Evolutionary conservation across 345 rosid species (phyloP).

Genomic region (Sisymbrium altissimum): DNA sequence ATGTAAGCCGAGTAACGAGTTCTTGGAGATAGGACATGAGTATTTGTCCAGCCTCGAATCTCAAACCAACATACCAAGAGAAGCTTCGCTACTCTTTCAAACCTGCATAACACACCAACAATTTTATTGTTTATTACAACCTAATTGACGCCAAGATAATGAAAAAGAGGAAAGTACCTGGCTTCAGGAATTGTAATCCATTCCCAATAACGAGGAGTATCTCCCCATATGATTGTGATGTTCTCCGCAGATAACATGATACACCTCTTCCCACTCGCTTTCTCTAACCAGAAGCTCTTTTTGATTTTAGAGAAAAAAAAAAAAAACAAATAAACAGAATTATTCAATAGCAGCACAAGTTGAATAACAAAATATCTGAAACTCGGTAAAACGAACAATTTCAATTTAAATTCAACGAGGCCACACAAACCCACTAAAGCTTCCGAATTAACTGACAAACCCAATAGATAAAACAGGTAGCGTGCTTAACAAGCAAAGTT

Average conservation of each 20-base stretch:
- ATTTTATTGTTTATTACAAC: not conserved
- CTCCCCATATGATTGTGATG: slow-evolving; percentile 13
- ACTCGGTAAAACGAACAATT: no score
- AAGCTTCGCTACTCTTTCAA: slow-evolving; percentile 2
- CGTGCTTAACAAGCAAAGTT: no score
- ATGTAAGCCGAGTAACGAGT: slow-evolving; percentile 24
- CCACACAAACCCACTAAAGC: no score
- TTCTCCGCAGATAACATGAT: slow-evolving; percentile 14
- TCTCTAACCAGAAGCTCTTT: slow-evolving; percentile 19
- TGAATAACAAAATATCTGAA: no score
- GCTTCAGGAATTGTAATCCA: slow-evolving; percentile 10
- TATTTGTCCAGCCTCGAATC: not conserved
- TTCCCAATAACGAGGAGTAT: not conserved
- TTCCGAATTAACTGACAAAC: no score
- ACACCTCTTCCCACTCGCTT: slow-evolving; percentile 22
- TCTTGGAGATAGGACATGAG: slow-evolving; percentile 2
- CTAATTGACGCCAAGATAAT: not conserved
- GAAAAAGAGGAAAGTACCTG: not conserved
- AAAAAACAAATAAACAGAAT: not conserved
- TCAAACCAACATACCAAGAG: slow-evolving; percentile 5
- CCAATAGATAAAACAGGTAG: no score
- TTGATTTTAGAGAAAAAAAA: not conserved
- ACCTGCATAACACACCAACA: not conserved
- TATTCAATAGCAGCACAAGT: no score
- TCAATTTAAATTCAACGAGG: no score